phyloP scores from a whole-genome alignment of 805 yeast genomes.

The Nematodospora valgi region DNA sequence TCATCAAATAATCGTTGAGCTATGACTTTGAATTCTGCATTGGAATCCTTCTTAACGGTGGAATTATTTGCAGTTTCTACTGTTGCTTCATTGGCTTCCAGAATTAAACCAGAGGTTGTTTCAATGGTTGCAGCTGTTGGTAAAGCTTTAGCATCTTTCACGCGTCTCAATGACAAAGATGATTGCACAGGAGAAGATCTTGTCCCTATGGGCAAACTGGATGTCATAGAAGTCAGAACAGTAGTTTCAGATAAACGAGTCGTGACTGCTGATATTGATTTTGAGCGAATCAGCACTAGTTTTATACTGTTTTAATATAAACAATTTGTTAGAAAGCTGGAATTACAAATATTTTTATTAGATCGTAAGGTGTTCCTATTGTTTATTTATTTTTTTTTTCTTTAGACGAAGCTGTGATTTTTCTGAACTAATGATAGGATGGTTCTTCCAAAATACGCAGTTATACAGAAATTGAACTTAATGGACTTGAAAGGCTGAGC shows the following conservation, averaged over 20 bases:
- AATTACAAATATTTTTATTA: too few relatives aligned
- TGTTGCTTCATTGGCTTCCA: too few relatives aligned
- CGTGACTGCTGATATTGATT: not conserved
- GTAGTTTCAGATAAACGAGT: not conserved
- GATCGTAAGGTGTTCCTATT: too few relatives aligned
- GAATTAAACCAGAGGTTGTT: too few relatives aligned
- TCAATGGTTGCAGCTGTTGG: not conserved
- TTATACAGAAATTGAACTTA: too few relatives aligned
- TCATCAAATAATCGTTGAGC: slow-evolving; percentile 36
- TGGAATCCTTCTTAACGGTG: slow-evolving; percentile 2
- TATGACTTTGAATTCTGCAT: slow-evolving; percentile 26
- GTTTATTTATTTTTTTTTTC: too few relatives aligned
- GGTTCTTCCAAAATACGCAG: too few relatives aligned
- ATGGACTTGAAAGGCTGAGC: too few relatives aligned
- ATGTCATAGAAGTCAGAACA: not conserved
- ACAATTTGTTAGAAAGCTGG: too few relatives aligned
- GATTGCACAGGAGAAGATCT: not conserved
- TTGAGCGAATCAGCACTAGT: not conserved
- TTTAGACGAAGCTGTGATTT: too few relatives aligned
- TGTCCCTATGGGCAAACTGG: not conserved
- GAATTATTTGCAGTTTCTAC: not conserved
- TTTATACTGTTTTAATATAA: not conserved
- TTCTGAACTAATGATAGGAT: too few relatives aligned
- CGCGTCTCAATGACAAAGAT: too few relatives aligned
- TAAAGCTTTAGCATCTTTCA: not conserved